These are phyloP conservation scores for Aspergillus nomiae DNA, from an alignment of 2,329 filamentous ascomycete genomes.

Conservation along the genomic window DNA sequence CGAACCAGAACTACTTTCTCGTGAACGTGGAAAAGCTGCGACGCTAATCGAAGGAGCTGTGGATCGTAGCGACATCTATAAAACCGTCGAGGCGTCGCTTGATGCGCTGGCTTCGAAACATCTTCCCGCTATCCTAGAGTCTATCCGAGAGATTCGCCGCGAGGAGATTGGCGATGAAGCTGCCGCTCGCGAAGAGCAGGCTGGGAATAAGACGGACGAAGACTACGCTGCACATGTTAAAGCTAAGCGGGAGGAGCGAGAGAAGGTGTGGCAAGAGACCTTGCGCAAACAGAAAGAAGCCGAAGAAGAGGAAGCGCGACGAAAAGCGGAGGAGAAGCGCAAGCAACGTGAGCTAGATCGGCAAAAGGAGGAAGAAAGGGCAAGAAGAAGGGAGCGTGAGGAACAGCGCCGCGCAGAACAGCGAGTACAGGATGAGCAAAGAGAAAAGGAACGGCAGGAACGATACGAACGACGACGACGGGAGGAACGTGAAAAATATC, in stretches of 20 bases:
- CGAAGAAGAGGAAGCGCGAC: conserved; percentile 46
- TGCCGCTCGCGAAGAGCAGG: conserved; percentile 55
- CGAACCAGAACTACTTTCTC: conserved; percentile 61
- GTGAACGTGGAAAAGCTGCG: conserved; percentile 63
- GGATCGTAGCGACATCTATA: conserved; percentile 64
- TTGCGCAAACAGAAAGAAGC: conserved; percentile 55
- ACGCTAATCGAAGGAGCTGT: conserved; percentile 66
- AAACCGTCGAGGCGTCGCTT: conserved; percentile 57
- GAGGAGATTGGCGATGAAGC: conserved; percentile 61
- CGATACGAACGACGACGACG: conserved; percentile 46
- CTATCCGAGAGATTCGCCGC: conserved; percentile 59
- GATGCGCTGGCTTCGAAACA: conserved; percentile 57
- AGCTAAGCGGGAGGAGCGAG: conserved; percentile 54
- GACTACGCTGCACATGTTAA: conserved; percentile 60
- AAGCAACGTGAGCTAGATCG: conserved; percentile 46
- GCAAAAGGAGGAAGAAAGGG: conserved; percentile 48
- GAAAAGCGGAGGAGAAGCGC: conserved; percentile 45
- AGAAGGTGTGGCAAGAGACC: conserved; percentile 52
- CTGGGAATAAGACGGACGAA: conserved; percentile 62
- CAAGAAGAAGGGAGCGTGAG: conserved; percentile 54
- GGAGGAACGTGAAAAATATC: conserved; percentile 50
- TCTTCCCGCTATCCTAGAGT: conserved; percentile 55
- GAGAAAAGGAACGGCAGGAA: conserved; percentile 53
- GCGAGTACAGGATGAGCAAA: conserved; percentile 55
- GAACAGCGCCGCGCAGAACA: conserved; percentile 53